phyloP scores from a whole-genome alignment of 2,329 filamentous ascomycete genomes.

The Berkeleyomyces rouxiae region DNA sequence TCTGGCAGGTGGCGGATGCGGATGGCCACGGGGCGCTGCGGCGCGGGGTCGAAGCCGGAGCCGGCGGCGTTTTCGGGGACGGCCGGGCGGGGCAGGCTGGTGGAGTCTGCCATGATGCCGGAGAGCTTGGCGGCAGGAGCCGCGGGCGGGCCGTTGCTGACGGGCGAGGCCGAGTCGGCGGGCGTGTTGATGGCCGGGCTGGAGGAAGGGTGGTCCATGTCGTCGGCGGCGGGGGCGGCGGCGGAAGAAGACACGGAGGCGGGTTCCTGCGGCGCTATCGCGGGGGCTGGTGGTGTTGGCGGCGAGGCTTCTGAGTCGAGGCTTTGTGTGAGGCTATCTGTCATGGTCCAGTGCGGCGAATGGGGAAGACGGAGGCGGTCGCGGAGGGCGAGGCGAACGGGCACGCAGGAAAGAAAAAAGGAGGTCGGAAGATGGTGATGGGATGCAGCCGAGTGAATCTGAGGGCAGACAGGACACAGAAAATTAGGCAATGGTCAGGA shows the following conservation, averaged over 20 bases:
- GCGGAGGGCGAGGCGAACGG: background rate
- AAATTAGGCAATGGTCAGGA: background rate
- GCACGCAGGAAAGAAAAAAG: background rate
- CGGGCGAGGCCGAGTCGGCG: slow-evolving; percentile 5
- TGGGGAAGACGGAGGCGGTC: slow-evolving; percentile 32
- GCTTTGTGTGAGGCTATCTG: slow-evolving; percentile 1
- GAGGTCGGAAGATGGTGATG: background rate
- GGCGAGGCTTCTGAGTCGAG: slow-evolving; percentile 35
- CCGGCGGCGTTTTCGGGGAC: background rate
- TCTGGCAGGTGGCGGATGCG: slow-evolving; percentile 8
- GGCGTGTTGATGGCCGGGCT: slow-evolving; percentile 1
- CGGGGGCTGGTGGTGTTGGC: slow-evolving; percentile 29
- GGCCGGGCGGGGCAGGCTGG: background rate
- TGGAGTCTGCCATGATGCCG: slow-evolving; percentile 10
- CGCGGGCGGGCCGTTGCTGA: background rate
- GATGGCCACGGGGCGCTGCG: slow-evolving; percentile 10
- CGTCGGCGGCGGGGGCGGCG: background rate
- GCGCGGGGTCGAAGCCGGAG: slow-evolving; percentile 11
- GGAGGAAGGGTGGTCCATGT: background rate
- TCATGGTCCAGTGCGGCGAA: slow-evolving; percentile 21
- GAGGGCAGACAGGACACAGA: background rate
- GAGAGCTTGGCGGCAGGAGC: background rate
- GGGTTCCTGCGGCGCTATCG: background rate
- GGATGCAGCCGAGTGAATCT: background rate
- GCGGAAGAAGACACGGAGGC: background rate